Evolutionary conservation across 2,329 filamentous ascomycete species (phyloP), one percentile per base, ranked within the genome.

Genomic region (Didymosphaeria variabile): DNA sequence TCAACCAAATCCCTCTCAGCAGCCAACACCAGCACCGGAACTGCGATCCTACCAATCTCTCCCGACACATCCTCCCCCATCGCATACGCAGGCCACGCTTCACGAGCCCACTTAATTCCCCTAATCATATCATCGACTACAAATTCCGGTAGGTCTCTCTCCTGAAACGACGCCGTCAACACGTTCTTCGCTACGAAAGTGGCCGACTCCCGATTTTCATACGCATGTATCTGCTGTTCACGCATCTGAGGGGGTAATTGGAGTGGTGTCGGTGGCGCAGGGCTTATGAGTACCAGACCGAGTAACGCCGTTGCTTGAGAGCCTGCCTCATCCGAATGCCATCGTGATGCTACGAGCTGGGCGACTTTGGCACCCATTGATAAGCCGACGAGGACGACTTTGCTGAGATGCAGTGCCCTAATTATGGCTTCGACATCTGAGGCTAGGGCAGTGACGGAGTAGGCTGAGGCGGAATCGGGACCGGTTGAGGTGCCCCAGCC

Each of bases 51-150:
- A 29, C 8, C 31, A 34, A 31, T 5, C 10, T 12, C 47, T 5
- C 31, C 26, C 13, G 47, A 51, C 26, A 51, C 47, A n/a, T 51
- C 47, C 47, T 51, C 47, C 17, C n/a, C 47, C 47, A 51, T 51
- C 23, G 47, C 47, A 31, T 51, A 51, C 23, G 47, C 26, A 51
- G 47, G 47, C 47, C 47, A 51, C 17, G 47, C 47, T 31, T 32
- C 31, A 19, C 31, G 23, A 29, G 47, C 47, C 47, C 47, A 51
- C 47, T 31, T 32, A 5, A 12, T 51, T 5, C 47, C 47, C 17
- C 8, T 23, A 3, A 34, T 19, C 47, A 51, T 51, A 34, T 51
- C 47, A 7, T 19, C 47, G 23, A 36, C 26, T 7, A 51, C 47
- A 17, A 38, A 38, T 17, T 38, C 36, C 17, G 36, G 36, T 5